Conservation (phyloP, 1,284 basidiomycete genomes). For the Cryptococcus neoformans region DNA sequence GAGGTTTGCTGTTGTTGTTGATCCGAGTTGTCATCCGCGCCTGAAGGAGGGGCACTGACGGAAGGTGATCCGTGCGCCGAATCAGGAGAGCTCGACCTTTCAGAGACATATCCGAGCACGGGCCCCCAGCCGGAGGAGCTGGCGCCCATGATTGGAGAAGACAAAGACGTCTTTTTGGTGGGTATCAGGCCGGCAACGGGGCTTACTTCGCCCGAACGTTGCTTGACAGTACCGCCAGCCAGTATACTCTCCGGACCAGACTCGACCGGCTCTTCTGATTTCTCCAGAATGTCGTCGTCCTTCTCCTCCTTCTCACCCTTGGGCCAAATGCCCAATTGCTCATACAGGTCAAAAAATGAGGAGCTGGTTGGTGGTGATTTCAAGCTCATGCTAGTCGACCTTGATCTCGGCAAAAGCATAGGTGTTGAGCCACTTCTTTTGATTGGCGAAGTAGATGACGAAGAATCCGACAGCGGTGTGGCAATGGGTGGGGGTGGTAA, state of each 20-base stretch:
- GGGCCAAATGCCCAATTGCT: constrained; percentile 44
- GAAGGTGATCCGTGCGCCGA: not conserved
- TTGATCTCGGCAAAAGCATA: constrained; percentile 27
- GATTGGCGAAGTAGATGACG: constrained; percentile 17
- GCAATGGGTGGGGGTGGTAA: constrained; percentile 14
- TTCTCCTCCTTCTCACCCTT: constrained; percentile 14
- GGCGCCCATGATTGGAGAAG: constrained; percentile 1
- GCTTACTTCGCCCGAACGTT: not conserved
- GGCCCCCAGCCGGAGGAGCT: constrained; percentile 36
- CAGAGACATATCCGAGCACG: constrained; percentile 29
- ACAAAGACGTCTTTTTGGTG: not conserved
- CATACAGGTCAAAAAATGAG: constrained; percentile 41
- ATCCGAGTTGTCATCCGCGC: too few species aligned
- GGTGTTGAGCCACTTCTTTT: constrained; percentile 22
- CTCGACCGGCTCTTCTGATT: not conserved
- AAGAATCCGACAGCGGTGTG: not conserved
- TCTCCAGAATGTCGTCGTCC: not conserved
- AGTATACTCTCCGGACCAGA: not conserved
- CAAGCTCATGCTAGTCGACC: constrained; percentile 37
- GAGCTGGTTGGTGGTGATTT: constrained; percentile 36
- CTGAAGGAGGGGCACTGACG: too few species aligned
- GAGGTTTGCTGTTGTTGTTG: too few species aligned
- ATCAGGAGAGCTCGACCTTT: constrained; percentile 1
- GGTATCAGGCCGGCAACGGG: too few species aligned
- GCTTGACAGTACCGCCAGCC: too few species aligned